These are phyloP conservation scores for Neoboletus brunneissimus DNA, from an alignment of 768 basidiomycete species.

Conservation along the genomic window DNA sequence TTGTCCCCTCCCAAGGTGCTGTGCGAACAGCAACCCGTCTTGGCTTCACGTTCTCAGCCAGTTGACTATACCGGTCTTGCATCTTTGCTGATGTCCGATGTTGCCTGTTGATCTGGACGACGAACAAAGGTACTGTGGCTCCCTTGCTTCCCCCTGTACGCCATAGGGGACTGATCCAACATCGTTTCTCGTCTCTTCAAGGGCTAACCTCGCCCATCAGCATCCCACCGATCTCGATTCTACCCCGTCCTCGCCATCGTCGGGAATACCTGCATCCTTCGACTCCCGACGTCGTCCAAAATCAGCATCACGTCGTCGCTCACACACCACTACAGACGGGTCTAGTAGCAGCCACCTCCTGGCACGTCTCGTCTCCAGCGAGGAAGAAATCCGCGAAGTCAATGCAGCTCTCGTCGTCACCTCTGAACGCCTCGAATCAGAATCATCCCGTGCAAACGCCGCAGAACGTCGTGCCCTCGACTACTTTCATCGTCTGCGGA, in stretches of 20 bases:
- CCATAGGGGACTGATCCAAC: conserved; percentile 1
- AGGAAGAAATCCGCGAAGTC: conserved; percentile 33
- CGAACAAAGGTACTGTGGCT: conserved; percentile 25
- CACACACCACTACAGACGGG: conserved; percentile 25
- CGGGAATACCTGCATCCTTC: conserved; percentile 14
- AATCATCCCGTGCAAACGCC: conserved; percentile 41
- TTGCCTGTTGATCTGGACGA: conserved; percentile 28
- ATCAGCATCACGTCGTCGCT: conserved; percentile 26
- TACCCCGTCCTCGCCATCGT: conserved; percentile 27
- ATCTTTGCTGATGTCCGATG: conserved; percentile 24
- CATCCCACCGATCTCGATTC: conserved; percentile 33
- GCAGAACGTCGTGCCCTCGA: conserved; percentile 49
- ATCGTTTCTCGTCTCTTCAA: conserved; percentile 1
- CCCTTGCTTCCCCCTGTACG: neutral
- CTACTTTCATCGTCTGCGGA: conserved; percentile 40
- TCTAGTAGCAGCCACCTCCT: conserved; percentile 32
- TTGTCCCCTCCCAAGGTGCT: neutral
- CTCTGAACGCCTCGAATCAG: conserved; percentile 37
- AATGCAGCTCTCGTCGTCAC: conserved; percentile 26
- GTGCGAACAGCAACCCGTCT: neutral
- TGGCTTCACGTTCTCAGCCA: neutral
- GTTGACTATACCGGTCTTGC: conserved; percentile 1
- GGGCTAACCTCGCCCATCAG: conserved; percentile 25
- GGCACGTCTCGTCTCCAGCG: conserved; percentile 27
- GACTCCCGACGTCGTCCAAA: conserved; percentile 25